Evolutionary conservation across 2,329 filamentous ascomycete species (phyloP), one percentile per base, ranked within the genome.

Genomic region (Cytospora paraplurivora): DNA sequence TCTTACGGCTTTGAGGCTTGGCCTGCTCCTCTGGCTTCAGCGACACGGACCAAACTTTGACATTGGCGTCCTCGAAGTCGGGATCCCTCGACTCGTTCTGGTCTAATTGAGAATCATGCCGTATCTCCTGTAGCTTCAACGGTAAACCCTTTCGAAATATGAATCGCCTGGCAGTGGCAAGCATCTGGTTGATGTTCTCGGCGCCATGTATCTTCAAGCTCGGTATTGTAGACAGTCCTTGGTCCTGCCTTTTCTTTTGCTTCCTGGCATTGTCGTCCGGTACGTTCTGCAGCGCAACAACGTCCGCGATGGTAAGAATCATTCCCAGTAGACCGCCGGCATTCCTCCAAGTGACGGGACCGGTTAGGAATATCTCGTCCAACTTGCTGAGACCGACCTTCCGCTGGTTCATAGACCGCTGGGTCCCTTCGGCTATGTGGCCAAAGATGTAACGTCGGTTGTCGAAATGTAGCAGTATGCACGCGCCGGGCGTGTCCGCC

Each of bases 391-490:
- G 71, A 38, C 82, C 79, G 11, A 89, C 73, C 62, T 87, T 90
- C 67, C 88, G 85, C 76, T 93, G 88, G 44, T 83, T 82, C 72
- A 90, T 81, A 55, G 88, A 86, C 63, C 95, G 85, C 78, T 98
- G 95, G 0, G 90, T 90, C 17, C 94, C 95, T 76, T 99, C 95
- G 11, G 87, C 79, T 17, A 94, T 75, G 70, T 90, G 88, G 21
- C 95, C 95, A 71, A 99, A 90, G 17, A 97, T 69, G 75, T 99
- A 99, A 63, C 91, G 85, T 70, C 89, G 88, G 71, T 87, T 85
- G 70, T 94, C 91, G 72, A 93, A 93, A 73, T 94, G 88, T 7
- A 99, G 80, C 44, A 92, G 74, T 37, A 98, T 75, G 56, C 86
- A 85, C 2, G 92, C 91, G 60, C 94, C 94, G 1, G 88, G 85